Conservation (phyloP, 176 grass and related monocot genomes). For the Aegilops tauschii region DNA sequence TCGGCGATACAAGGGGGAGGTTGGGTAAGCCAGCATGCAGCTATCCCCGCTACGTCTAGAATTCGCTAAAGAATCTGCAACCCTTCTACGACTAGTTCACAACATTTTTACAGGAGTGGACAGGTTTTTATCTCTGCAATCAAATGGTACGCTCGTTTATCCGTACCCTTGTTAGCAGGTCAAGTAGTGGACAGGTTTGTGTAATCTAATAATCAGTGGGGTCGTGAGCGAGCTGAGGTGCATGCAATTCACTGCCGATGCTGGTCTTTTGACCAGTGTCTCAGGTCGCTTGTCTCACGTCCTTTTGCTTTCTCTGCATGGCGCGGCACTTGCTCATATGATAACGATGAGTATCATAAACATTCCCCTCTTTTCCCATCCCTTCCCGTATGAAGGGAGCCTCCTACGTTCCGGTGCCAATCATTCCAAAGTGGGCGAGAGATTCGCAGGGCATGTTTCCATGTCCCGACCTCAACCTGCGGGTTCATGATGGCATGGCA, state of each 20-base stretch:
- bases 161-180: background rate
- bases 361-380: constrained; percentile 27
- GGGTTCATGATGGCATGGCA: background rate
- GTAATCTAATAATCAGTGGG: constrained; percentile 3
- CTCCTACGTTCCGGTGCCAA: constrained; percentile 41
- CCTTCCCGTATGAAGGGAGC: constrained; percentile 28
- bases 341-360: constrained; percentile 40
- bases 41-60: too few species aligned
- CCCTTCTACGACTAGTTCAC: too few species aligned
- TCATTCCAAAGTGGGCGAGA: constrained; percentile 33
- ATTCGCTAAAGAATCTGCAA: too few species aligned
- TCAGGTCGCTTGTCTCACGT: background rate
- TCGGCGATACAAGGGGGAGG: too few species aligned
- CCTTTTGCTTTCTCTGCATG: constrained; percentile 40
- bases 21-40: too few species aligned
- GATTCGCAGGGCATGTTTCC: constrained; percentile 46
- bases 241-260: constrained; percentile 21
- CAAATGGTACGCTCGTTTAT: background rate
- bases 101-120: too few species aligned
- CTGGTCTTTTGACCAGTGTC: constrained; percentile 60
- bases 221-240: background rate
- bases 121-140: too few species aligned
- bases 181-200: background rate
- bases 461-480: constrained; percentile 11
- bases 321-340: constrained; percentile 32